Evolutionary conservation across 495 filamentous ascomycete genomes (phyloP), one percentile per base, ranked within the genome.

Genomic region (Pseudomonodictys pantanalensis): DNA sequence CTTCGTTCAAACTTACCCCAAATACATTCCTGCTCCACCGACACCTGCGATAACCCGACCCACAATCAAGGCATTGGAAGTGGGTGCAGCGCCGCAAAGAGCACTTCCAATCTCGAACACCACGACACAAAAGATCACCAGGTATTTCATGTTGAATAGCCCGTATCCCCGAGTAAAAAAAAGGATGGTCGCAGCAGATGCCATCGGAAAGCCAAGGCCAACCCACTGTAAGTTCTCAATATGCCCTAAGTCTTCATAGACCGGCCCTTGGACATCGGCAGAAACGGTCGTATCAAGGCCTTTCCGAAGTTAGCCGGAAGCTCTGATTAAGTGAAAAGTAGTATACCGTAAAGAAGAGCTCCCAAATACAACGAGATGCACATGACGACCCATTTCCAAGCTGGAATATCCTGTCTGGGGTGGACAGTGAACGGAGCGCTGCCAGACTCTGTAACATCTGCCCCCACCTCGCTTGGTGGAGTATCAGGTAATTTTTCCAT

Each of bases 41-140:
- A 64, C n/a, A 17, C 73, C 72, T 38, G 64, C 62, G 33, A 72
- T 67, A 18, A 64, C 67, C 15, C 74, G 70, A 8, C 73, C 74
- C 15, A 69, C 65, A 50, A 76, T 74, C 7, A 75, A 35, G 17
- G 66, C 47, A 24, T 43, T 48, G 60, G 72, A 69, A 35, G 46
- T 66, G 2, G 66, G 66, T 4, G 74, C 72, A 4, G 64, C 64
- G 5, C 73, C 74, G 23, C 67, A 71, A 20, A 76, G 28, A 2
- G 68, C 68, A 24, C 62, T 63, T 2, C 69, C 73, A 9, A 56
- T 60, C 59, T 69, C 67, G 26, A 75, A 76, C 3, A 74, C 30
- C 0, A 64, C 11, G 1, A 74, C 28, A 22, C 29, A 54, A 12
- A 23, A 39, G 18, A 72, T 56, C 53, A 66, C 74, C 17, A 70